A percentile compares a stretch with the other conserved stretches of the same genome.
Conservation (phyloP, 192 early-diverging fungal genomes). For the Backusella westeae region DNA sequence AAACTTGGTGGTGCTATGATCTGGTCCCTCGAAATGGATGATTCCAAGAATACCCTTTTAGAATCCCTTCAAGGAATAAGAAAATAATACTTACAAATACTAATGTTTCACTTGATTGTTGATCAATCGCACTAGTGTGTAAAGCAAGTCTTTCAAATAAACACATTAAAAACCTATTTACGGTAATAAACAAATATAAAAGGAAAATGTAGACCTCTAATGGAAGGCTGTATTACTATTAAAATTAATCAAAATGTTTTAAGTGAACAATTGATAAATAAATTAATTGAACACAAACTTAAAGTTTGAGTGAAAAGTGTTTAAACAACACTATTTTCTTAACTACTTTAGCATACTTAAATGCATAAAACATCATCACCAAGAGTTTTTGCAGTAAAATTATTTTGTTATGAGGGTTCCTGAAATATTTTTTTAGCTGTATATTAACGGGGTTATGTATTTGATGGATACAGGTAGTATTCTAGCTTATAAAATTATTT, state of each 20-base stretch:
- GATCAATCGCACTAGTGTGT: neutral
- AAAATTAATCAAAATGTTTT: neutral
- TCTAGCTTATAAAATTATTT: neutral
- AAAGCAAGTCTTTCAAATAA: neutral
- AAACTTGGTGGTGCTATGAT: constrained; percentile 63
- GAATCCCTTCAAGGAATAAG: neutral
- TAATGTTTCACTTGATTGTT: neutral
- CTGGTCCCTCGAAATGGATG: constrained; percentile 48
- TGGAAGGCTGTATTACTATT: neutral
- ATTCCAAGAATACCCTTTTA: neutral
- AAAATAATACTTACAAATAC: neutral
- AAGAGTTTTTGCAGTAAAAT: neutral
- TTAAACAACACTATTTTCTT: neutral
- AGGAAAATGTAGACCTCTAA: neutral
- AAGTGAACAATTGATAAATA: neutral
- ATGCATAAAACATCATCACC: neutral
- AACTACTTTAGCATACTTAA: neutral
- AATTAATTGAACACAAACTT: constrained; percentile 1
- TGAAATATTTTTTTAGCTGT: neutral
- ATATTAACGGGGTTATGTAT: neutral
- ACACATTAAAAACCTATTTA: neutral
- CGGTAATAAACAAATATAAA: neutral
- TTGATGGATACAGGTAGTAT: neutral
- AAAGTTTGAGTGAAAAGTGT: neutral
- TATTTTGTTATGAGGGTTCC: neutral